Evolutionary conservation across 805 yeast species (phyloP).

Genomic region (Maudiozyma serrabonitensis): DNA sequence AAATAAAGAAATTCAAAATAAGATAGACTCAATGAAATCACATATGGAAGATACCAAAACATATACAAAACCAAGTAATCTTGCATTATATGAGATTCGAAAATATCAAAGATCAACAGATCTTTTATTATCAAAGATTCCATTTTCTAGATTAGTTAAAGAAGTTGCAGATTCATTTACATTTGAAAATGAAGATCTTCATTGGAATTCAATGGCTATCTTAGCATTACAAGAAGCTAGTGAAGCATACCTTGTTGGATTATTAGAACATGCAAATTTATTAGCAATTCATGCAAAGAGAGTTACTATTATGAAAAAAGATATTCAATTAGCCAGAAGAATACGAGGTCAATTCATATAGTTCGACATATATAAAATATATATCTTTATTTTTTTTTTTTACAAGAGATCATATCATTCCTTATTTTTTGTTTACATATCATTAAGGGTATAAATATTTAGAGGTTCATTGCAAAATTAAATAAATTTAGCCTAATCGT

Average conservation of each 20-base stretch:
- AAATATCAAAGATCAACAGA: conserved; percentile 61
- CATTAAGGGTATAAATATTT: background rate
- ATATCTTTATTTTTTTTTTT: background rate
- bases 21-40: background rate
- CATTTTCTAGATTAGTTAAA: conserved; percentile 67
- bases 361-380: background rate
- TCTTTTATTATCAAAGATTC: conserved; percentile 56
- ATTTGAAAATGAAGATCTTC: conserved; percentile 42
- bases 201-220: conserved; percentile 75
- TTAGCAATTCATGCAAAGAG: conserved; percentile 74
- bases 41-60: conserved; percentile 24
- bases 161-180: conserved; percentile 53
- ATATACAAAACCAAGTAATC: conserved; percentile 52
- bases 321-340: conserved; percentile 70
- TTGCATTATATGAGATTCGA: conserved; percentile 59
- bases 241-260: conserved; percentile 65
- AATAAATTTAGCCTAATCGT: background rate
- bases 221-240: conserved; percentile 74
- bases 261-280: conserved; percentile 67
- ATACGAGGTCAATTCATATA: conserved; percentile 46
- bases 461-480: background rate
- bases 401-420: background rate
- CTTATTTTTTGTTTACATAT: background rate
- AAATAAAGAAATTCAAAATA: background rate
- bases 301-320: conserved; percentile 80